phyloP scores from a whole-genome alignment of 2,329 filamentous ascomycete genomes.

The Trichoderma sp. region DNA sequence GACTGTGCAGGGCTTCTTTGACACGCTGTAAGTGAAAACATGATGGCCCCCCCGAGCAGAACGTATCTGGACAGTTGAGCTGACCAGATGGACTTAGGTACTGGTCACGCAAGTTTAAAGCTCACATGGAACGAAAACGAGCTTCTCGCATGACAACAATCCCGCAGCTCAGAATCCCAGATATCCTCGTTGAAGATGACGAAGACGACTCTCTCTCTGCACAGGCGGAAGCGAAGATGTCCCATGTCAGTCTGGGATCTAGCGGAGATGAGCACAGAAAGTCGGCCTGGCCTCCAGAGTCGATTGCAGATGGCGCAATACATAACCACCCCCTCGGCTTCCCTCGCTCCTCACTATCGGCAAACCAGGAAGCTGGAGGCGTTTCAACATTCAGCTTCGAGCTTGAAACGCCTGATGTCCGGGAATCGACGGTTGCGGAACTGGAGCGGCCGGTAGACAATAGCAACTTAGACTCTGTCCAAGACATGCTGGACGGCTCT shows the following conservation, averaged over 20 bases:
- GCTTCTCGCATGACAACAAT: slow-evolving; percentile 72
- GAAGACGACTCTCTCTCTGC: slow-evolving; percentile 29
- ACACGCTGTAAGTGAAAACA: slow-evolving; percentile 65
- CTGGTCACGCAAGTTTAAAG: slow-evolving; percentile 80
- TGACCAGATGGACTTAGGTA: slow-evolving; percentile 50
- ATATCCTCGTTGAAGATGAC: slow-evolving; percentile 85
- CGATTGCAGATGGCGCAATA: slow-evolving; percentile 34
- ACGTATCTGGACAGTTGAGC: neutral
- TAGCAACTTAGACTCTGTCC: slow-evolving; percentile 72
- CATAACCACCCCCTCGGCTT: slow-evolving; percentile 51
- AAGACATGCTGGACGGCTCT: slow-evolving; percentile 82
- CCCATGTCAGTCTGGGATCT: slow-evolving; percentile 7
- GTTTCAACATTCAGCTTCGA: slow-evolving; percentile 60
- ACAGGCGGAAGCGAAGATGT: slow-evolving; percentile 7
- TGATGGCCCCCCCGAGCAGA: neutral
- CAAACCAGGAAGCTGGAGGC: slow-evolving; percentile 39
- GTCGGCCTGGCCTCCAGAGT: slow-evolving; percentile 37
- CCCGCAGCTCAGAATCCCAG: slow-evolving; percentile 78
- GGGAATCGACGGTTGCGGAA: slow-evolving; percentile 22
- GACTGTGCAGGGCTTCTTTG: slow-evolving; percentile 90
- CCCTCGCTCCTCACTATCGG: slow-evolving; percentile 47
- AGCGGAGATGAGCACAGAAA: neutral
- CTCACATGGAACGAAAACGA: slow-evolving; percentile 67
- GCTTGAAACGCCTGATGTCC: slow-evolving; percentile 44
- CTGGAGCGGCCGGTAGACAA: slow-evolving; percentile 48